These are phyloP conservation scores for Prunus campanulata DNA, from an alignment of 306 rosid species.

Conservation along the genomic window DNA sequence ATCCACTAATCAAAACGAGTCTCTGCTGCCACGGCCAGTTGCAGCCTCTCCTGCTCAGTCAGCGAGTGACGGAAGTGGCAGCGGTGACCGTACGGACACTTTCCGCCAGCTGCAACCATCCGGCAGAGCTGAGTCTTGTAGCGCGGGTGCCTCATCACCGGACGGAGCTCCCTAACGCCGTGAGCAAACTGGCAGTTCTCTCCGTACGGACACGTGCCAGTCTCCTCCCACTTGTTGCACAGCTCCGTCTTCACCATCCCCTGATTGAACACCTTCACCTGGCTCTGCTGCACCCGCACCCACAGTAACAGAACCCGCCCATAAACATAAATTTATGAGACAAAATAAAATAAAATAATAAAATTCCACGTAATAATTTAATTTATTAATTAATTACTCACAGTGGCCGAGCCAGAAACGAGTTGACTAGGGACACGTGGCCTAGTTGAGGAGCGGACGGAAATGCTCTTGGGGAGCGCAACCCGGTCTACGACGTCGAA, in stretches of 20 bases:
- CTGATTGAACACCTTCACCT: conserved; percentile 72
- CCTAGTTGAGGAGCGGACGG: conserved; percentile 35
- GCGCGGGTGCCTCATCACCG: conserved; percentile 92
- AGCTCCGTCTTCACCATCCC: conserved; percentile 94
- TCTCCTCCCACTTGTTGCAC: conserved; percentile 94
- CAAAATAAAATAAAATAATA: neutral
- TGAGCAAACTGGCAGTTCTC: conserved; percentile 86
- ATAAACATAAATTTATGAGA: neutral
- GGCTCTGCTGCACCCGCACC: conserved; percentile 30
- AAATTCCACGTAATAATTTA: neutral
- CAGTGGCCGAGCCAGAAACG: conserved; percentile 15
- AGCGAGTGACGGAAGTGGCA: conserved; percentile 98
- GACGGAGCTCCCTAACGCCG: conserved; percentile 84
- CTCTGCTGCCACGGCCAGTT: neutral
- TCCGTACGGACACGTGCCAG: conserved; percentile 78
- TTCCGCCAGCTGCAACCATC: conserved; percentile 70
- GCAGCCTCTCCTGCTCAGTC: conserved; percentile 53
- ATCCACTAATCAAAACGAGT: neutral
- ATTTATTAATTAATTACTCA: neutral
- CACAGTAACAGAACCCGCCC: conserved; percentile 1
- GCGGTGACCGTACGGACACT: conserved; percentile 87
- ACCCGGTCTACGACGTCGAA: conserved; percentile 24
- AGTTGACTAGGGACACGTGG: conserved; percentile 19
- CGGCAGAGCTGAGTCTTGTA: conserved; percentile 94
- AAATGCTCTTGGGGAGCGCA: conserved; percentile 46